Evolutionary conservation across 108 stramenopile genomes (phyloP), one percentile per base, ranked within the genome.

Genomic region (Pseudonitzschia multistriata): DNA sequence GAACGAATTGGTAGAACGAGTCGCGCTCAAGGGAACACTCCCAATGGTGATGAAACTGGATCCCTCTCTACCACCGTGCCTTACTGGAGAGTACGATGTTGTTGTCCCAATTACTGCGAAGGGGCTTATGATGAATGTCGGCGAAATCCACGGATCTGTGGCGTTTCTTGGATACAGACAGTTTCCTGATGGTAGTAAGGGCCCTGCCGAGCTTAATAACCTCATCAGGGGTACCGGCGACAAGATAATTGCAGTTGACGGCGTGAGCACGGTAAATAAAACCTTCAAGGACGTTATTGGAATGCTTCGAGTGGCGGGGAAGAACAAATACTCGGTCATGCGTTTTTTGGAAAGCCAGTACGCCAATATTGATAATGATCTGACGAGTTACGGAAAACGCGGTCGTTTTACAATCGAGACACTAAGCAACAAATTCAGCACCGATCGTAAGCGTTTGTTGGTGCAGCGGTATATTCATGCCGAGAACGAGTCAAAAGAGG

Each of bases 91-190:
- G 70, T 94, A 94, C 56, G 93, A 94, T 79, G 87, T 81, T 1
- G 72, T 85, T 52, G 75, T 94, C 27, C 93, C 93, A 37, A 83
- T 91, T 19, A 94, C 93, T 67, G 71, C 89, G 2, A 81, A 85
- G 27, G 90, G 93, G 11, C 71, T 94, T 15, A 74, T 89, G 87
- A 86, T 94, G 82, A 94, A 94, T 77, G 93, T 94, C 22, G 93
- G 90, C 0, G 93, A 94, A 79, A 68, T 87, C 17, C 49, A 88
- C 45, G 88, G 88, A 5, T 79, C 77, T 45, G 93, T 94, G 14
- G 82, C 88, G 3, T 94, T 94, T 77, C 69, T 83, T 49, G 93
- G 85, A 15, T 91, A 88, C 68, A 76, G 90, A 15, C 66, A 35
- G 11, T 71, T 83, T 33, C 81, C 87, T 0, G 76, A 91, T 67